Evolutionary conservation across 352 stramenopile genomes (phyloP), one percentile per base, ranked within the genome.

Genomic region (Plasmopara muralis): DNA sequence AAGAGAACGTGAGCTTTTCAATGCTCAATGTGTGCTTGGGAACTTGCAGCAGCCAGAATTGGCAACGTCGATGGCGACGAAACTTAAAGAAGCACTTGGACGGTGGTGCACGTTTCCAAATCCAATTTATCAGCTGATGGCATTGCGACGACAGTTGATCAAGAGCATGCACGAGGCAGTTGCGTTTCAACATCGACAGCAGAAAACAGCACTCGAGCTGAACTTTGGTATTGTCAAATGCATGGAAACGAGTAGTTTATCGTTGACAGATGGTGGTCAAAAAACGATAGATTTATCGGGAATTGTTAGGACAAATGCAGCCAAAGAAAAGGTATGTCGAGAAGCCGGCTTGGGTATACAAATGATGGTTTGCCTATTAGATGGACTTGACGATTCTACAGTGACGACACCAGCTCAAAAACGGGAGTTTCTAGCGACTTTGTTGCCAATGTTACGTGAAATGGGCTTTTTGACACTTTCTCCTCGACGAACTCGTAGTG

Each of bases 131-230:
- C 68, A 78, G 7, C 51, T 87, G 6, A 64, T 89, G 4, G 61
- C 64, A 18, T 57, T 89, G 25, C 62, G 74, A 1, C 60, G 67
- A 0, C 66, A 83, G 29, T 78, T 92, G 43, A 57, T 92, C 33
- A 64, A 69, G 0, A 78, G 66, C 25, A 70, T 91, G 34, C 70
- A 83, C 39, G 74, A 82, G 5, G 75, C 76, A 0, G 62, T 83
- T 6, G 53, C 57, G 0, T 34, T 57, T 10, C 71, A 82, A 31
- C 74, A 83, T 34, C 68, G 77, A 34, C 70, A 82, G n/a, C 58
- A 68, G 35, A 61, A 62, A 28, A 41, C 61, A 10, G 45, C 55
- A 4, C 15, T 64, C 5, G 30, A 72, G 34, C 30, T 45, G 35
- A 68, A 49, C 47, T 2, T 64, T 29, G 28, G 18, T 12, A 55